Base-by-base conservation (phyloP, 192 early-diverging fungal genomes). In the Powellomyces hirtus region DNA sequence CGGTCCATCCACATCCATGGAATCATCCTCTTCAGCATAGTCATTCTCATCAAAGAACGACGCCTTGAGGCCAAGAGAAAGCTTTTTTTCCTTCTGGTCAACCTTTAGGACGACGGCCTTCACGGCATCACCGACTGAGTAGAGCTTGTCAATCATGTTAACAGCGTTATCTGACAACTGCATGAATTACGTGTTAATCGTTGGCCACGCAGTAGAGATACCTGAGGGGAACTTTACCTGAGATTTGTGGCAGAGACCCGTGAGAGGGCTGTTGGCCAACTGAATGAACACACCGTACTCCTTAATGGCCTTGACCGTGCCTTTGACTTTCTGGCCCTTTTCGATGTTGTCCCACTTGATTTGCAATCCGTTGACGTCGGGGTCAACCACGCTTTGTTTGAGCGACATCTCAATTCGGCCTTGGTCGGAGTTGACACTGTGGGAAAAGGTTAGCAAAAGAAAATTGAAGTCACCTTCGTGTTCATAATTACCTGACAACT, bases 231-330 rank as follows among this genome's bases (percentile, higher is more conserved):
- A n/a, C n/a, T n/a, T n/a, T n/a, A 83, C 76, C 80, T 95, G 87
- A 34, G 88, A 86, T 26, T 80, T 85, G 70, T 95, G 93, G 72
- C 94, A 96, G 34, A 96, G 81, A 59, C 94, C 94, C 45, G 82
- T 89, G 26, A 95, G 70, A 6, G 6, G 18, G 66, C 81, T 84
- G 65, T 92, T 84, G 38, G 93, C 84, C 13, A 94, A 80, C 72
- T 88, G 85, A 63, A 96, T 89, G 68, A 95, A 90, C 24, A 94
- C 85, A 33, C 92, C 94, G 74, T 88, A 91, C 24, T 80, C 77
- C 62, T 89, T 83, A 61, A 94, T 85, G 22, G 79, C 77, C 46
- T 82, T 88, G 62, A 95, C 80, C 4, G 87, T 87, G 14, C 92
- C 94, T 66, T 87, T 89, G 52, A 94, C 81, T 51, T 89, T 90